Evolutionary conservation across 202 grass and related monocot species (phyloP).

Genomic region (Digitaria exilis): DNA sequence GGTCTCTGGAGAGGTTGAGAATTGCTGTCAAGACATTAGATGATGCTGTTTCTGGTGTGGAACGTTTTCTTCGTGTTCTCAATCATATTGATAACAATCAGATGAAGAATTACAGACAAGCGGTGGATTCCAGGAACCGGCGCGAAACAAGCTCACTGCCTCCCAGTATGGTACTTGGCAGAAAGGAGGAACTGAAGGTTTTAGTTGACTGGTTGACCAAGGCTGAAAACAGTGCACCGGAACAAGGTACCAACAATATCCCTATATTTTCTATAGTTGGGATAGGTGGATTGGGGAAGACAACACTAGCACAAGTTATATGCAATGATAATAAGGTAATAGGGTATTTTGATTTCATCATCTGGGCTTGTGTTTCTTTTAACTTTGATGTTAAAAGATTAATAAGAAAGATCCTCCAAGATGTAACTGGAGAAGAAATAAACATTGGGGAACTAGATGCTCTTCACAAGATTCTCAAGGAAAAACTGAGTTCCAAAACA

Average conservation of each 20-base stretch:
- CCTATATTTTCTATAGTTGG: slow-evolving; percentile 44
- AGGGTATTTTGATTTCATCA: slow-evolving; percentile 14
- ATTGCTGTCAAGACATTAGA: slow-evolving; percentile 40
- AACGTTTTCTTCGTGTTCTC: slow-evolving; percentile 23
- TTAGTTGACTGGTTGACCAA: slow-evolving; percentile 38
- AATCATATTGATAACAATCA: not conserved
- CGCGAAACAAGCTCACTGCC: slow-evolving; percentile 19
- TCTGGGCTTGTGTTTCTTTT: slow-evolving; percentile 46
- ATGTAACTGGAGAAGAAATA: not conserved
- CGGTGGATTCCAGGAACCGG: not conserved
- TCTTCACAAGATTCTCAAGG: slow-evolving; percentile 33
- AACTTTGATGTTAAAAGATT: slow-evolving; percentile 31
- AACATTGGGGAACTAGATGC: not conserved
- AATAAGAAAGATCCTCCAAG: slow-evolving; percentile 27
- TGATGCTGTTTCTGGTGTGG: slow-evolving; percentile 26
- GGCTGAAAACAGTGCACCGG: not conserved
- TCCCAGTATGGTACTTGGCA: slow-evolving; percentile 18
- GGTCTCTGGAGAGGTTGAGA: slow-evolving; percentile 42
- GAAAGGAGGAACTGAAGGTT: slow-evolving; percentile 24
- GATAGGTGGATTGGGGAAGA: slow-evolving; percentile 54
- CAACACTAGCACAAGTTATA: slow-evolving; percentile 48
- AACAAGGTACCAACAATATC: not conserved
- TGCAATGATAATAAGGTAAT: slow-evolving; percentile 29
- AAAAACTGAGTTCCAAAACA: slow-evolving; percentile 31
- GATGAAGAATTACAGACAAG: not conserved